These are phyloP conservation scores for Phytophthora pinifolia DNA, from an alignment of 352 stramenopile genomes.

Conservation along the genomic window DNA sequence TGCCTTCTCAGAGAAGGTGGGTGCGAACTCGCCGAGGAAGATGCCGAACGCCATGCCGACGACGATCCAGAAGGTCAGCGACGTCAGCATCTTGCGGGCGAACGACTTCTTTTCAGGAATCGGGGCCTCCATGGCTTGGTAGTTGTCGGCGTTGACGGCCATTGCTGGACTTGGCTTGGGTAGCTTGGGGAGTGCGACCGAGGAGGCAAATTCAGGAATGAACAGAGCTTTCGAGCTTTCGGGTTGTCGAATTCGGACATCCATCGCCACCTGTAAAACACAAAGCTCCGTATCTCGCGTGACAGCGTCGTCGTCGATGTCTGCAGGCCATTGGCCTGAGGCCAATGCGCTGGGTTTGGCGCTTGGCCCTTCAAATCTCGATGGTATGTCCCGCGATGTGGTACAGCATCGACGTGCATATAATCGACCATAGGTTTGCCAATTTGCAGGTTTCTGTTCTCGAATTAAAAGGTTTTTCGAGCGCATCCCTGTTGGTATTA, in stretches of 20 bases:
- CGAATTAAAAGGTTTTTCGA: no score
- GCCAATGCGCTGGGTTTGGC: no score
- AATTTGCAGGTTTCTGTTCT: not conserved
- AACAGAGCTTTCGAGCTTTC: no score
- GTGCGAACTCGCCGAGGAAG: constrained; percentile 47
- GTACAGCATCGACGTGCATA: constrained; percentile 1
- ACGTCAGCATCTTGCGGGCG: constrained; percentile 40
- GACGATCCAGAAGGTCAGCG: constrained; percentile 66
- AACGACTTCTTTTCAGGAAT: constrained; percentile 33
- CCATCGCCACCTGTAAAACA: constrained; percentile 6
- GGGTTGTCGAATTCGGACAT: not conserved
- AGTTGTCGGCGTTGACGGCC: no score
- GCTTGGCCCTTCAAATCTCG: constrained; percentile 23
- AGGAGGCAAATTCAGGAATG: no score
- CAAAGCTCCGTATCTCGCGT: constrained; percentile 7
- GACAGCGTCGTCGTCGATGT: constrained; percentile 5
- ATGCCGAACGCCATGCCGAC: constrained; percentile 43
- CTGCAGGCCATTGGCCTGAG: no score
- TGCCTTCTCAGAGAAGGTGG: constrained; percentile 46
- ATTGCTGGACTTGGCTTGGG: no score
- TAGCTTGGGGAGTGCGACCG: no score
- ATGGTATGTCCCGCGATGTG: constrained; percentile 10
- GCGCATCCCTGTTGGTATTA: no score
- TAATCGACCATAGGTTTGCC: not conserved
- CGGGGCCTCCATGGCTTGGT: constrained; percentile 28